A percentile compares a stretch with the other conserved stretches of the same genome.
phyloP scores from a whole-genome alignment of 495 filamentous ascomycete genomes.

The Aspergillus ostianus region DNA sequence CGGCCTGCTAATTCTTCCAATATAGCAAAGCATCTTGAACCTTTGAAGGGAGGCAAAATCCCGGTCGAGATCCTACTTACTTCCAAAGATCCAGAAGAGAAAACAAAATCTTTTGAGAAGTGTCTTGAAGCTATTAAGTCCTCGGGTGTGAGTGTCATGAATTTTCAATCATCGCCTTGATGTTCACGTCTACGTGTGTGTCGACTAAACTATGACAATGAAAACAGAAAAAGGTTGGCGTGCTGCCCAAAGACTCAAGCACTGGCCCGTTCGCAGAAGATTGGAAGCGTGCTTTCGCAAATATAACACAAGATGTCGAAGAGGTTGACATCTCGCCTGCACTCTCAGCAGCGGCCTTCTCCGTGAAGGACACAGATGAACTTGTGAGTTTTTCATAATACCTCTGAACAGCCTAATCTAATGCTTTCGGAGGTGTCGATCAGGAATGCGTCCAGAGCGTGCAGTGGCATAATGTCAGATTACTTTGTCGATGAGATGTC shows the following conservation, averaged over 20 bases:
- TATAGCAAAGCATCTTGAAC: slow-evolving; percentile 87
- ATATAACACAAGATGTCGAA: slow-evolving; percentile 78
- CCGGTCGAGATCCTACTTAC: slow-evolving; percentile 85
- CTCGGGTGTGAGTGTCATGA: slow-evolving; percentile 65
- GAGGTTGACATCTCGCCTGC: slow-evolving; percentile 83
- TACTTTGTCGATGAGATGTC: slow-evolving; percentile 99
- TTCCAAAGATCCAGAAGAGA: slow-evolving; percentile 85
- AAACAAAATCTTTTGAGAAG: slow-evolving; percentile 80
- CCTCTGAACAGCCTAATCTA: neutral
- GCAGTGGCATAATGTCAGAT: slow-evolving; percentile 84
- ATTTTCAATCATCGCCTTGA: neutral
- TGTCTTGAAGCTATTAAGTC: slow-evolving; percentile 81
- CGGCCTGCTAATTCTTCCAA: slow-evolving; percentile 1
- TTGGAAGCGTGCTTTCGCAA: slow-evolving; percentile 80
- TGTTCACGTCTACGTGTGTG: neutral
- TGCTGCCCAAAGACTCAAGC: slow-evolving; percentile 77
- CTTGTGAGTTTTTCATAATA: slow-evolving; percentile 49
- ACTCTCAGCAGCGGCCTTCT: slow-evolving; percentile 77
- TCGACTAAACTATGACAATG: slow-evolving; percentile 1
- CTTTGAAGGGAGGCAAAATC: slow-evolving; percentile 86
- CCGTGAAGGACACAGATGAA: slow-evolving; percentile 96
- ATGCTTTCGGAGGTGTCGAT: slow-evolving; percentile 63
- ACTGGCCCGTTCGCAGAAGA: slow-evolving; percentile 91
- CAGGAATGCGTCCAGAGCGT: slow-evolving; percentile 88
- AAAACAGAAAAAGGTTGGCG: slow-evolving; percentile 78